Evolutionary conservation across 108 stramenopile genomes (phyloP).

Genomic region (Bacterosira constricta): DNA sequence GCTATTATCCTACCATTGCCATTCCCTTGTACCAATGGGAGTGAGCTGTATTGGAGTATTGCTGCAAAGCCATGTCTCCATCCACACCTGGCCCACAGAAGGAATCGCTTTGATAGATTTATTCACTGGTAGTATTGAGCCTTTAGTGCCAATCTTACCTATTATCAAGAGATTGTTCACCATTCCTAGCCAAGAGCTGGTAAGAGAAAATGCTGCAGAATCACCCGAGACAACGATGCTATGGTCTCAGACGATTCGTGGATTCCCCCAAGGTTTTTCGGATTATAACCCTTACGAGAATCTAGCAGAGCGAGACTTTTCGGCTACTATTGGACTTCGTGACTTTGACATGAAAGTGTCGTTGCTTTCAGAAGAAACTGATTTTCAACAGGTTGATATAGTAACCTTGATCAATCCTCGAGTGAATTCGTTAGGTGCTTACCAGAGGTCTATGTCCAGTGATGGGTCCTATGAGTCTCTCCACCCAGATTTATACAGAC

Average conservation of each 20-base stretch:
- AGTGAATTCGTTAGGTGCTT: conserved; percentile 25
- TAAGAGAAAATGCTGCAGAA: too few relatives aligned
- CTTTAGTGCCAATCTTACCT: conserved; percentile 65
- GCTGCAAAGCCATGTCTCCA: not conserved
- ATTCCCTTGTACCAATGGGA: conserved; percentile 7
- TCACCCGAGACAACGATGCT: conserved; percentile 13
- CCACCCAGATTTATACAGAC: conserved; percentile 56
- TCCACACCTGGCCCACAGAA: conserved; percentile 6
- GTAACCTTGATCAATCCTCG: conserved; percentile 58
- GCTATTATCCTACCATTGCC: conserved; percentile 25
- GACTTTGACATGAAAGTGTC: conserved; percentile 16
- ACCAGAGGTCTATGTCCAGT: conserved; percentile 43
- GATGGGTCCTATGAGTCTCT: conserved; percentile 65
- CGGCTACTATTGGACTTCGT: not conserved
- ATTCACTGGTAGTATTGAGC: not conserved
- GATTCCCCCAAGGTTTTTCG: conserved; percentile 35
- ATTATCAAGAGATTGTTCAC: conserved; percentile 59
- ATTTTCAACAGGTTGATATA: conserved; percentile 47
- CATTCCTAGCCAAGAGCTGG: conserved; percentile 2
- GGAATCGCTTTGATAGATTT: conserved; percentile 3
- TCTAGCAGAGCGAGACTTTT: conserved; percentile 33
- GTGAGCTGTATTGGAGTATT: conserved; percentile 9
- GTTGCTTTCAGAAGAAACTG: conserved; percentile 40
- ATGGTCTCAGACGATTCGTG: conserved; percentile 65
- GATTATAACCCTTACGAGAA: not conserved